Evolutionary conservation across 768 basidiomycete genomes (phyloP), one percentile per base, ranked within the genome.

Genomic region (Mycena filopes): DNA sequence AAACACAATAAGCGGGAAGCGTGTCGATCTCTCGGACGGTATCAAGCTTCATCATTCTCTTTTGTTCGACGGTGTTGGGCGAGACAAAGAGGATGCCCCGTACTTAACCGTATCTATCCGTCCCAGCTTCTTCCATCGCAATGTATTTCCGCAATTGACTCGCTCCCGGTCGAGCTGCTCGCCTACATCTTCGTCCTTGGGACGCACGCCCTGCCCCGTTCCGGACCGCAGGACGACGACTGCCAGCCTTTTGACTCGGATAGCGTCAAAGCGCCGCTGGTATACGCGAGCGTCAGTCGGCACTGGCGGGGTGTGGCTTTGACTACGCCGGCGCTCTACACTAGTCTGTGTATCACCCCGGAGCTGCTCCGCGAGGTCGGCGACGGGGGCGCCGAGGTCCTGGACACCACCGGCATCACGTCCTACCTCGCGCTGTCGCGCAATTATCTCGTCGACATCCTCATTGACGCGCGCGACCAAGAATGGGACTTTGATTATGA

Each of bases 401-500:
- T 83, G 15, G 78, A 84, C 66, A 78, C 76, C 1, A 75, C 68
- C 4, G 82, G 80, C 60, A 75, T 87, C 42, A 67, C 68, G 10
- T 71, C 78, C 8, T 85, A 80, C 71, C 78, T 89, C 16, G 66
- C 75, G 20, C 80, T 84, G 23, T 88, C 89, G 4, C 75, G 79
- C 20, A 80, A 78, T 29, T 80, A 80, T 66, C 81, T 86, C 0
- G 72, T 89, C 23, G 84, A 87, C 62, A 84, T 90, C 58, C 78
- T 86, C 46, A 83, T 89, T 47, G 86, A 88, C 67, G 86, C 82
- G 25, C 81, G 87, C 55, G 87, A 89, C 74, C 81, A 81, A 6
- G 80, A 84, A 23, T 89, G 87, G 86, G 83, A 87, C 70, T 87
- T 86, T 66, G 74, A 78, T n/a, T n/a, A n/a, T 13, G 87, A 88